Evolutionary conservation across 1,284 basidiomycete species (phyloP).

Genomic region (Erythrobasidium hasegawianum): DNA sequence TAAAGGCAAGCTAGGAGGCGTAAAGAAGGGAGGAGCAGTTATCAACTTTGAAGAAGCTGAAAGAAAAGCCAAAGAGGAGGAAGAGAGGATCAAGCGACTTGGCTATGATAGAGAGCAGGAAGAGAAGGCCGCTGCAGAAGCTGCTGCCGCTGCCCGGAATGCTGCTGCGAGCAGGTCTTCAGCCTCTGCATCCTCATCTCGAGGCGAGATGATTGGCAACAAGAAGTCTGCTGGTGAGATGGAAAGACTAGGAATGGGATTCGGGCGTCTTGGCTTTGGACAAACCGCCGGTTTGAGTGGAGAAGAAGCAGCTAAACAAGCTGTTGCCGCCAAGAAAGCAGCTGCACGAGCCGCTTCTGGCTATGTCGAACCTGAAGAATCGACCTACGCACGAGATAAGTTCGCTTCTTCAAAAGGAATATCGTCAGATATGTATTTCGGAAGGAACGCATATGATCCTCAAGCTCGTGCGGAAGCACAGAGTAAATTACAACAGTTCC

Average conservation of each 20-base stretch:
- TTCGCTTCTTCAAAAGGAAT: slow-evolving; percentile 90
- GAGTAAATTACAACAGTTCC: slow-evolving; percentile 74
- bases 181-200: slow-evolving; percentile 10
- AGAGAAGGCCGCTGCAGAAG: slow-evolving; percentile 60
- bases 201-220: slow-evolving; percentile 30
- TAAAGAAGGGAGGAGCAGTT: slow-evolving; percentile 65
- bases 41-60: slow-evolving; percentile 92
- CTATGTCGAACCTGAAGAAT: slow-evolving; percentile 50
- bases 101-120: slow-evolving; percentile 81
- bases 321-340: slow-evolving; percentile 40
- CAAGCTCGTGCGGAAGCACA: slow-evolving; percentile 69
- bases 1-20: slow-evolving; percentile 66
- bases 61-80: slow-evolving; percentile 78
- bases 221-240: slow-evolving; percentile 51
- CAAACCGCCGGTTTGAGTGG: slow-evolving; percentile 54
- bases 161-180: slow-evolving; percentile 47
- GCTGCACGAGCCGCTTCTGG: slow-evolving; percentile 37
- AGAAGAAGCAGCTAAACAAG: slow-evolving; percentile 42
- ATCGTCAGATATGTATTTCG: slow-evolving; percentile 97
- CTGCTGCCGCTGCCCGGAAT: slow-evolving; percentile 52
- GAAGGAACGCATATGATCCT: slow-evolving; percentile 81
- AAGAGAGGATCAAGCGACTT: slow-evolving; percentile 78
- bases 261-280: slow-evolving; percentile 82
- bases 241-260: slow-evolving; percentile 70
- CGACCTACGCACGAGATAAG: slow-evolving; percentile 78